phyloP scores from a whole-genome alignment of 441 rosid species.

The Populus hybrid region DNA sequence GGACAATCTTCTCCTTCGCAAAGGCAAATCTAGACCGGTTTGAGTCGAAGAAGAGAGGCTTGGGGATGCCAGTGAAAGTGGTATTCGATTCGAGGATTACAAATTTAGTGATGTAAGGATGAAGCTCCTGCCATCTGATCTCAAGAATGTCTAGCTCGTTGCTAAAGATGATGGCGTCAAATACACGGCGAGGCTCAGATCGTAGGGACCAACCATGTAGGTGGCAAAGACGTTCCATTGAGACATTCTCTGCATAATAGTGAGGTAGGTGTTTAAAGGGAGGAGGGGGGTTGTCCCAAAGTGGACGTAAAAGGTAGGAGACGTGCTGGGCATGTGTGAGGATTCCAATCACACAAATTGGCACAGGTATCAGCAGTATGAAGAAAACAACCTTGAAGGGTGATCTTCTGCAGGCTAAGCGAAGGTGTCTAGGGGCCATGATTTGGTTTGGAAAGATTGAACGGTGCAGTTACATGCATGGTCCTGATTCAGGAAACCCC shows the following conservation, averaged over 20 bases:
- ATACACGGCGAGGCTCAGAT: slow-evolving; percentile 53
- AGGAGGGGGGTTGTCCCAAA: slow-evolving; percentile 80
- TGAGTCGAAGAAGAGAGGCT: slow-evolving; percentile 60
- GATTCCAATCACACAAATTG: slow-evolving; percentile 49
- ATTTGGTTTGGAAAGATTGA: slow-evolving; percentile 17
- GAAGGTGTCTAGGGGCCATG: slow-evolving; percentile 47
- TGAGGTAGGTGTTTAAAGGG: slow-evolving; percentile 71
- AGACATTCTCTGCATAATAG: slow-evolving; percentile 84
- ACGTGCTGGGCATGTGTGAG: slow-evolving; percentile 41
- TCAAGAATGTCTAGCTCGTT: slow-evolving; percentile 81
- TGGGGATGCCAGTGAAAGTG: slow-evolving; percentile 82
- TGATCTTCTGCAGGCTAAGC: slow-evolving; percentile 30
- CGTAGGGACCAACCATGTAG: slow-evolving; percentile 85
- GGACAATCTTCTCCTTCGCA: slow-evolving; percentile 57
- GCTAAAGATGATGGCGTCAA: slow-evolving; percentile 76
- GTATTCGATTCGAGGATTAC: slow-evolving; percentile 78
- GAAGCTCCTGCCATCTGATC: slow-evolving; percentile 75
- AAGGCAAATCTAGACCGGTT: slow-evolving; percentile 57
- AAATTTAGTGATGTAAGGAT: slow-evolving; percentile 65
- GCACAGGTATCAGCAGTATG: slow-evolving; percentile 38
- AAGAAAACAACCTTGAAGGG: slow-evolving; percentile 27
- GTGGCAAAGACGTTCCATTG: slow-evolving; percentile 67
- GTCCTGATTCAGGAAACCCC: background rate
- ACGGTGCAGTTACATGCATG: slow-evolving; percentile 18
- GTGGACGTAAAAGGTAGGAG: slow-evolving; percentile 67